Base-by-base conservation (phyloP, 75 land plant genomes). In the Selaginella tamariscina region DNA sequence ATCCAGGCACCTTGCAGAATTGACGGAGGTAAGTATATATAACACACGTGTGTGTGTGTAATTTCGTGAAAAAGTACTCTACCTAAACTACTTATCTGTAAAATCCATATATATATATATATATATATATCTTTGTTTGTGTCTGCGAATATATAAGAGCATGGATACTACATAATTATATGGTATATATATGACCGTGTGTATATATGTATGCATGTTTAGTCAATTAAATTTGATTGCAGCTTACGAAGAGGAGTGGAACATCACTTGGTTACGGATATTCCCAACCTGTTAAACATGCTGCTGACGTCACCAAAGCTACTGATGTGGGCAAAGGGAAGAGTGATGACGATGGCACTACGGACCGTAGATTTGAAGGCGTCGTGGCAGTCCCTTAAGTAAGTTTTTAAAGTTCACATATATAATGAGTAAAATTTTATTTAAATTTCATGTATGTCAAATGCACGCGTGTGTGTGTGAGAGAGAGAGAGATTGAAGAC, bases 231-330 rank as follows among this genome's bases (percentile, higher is more conserved):
- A 57, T 65, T 9, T 33, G 9, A 24, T n/a, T 81, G 80, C 83
- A 94, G 98, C 77, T 94, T 23, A 84, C 88, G 68, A 79, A 85
- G 72, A 67, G 73, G 54, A 87, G 86, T 72, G 98, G 98, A 63
- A 83, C 83, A 23, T 94, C 86, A 18, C 88, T 87, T 64, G 98
- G 98, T n/a, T 94, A 94, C 74, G 98, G 98, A 2, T 85, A 74
- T 68, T 82, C 91, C 22, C 79, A 86, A 13, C 66, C 5, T 15
- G 49, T 39, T 39, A 15, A 15, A 39, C n/a, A n/a, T n/a, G n/a
- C n/a, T 68, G 2, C 77, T 66, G 70, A 70, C 71, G 21, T 85
- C 77, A 74, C 59, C 91, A 33, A 94, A 85, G 70, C 68, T 64
- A n/a, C 5, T 31, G 1, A 30, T 64, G 11, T 20, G 29, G 15